Evolutionary conservation across 768 basidiomycete species (phyloP).

Genomic region (Lentinus brumalis): DNA sequence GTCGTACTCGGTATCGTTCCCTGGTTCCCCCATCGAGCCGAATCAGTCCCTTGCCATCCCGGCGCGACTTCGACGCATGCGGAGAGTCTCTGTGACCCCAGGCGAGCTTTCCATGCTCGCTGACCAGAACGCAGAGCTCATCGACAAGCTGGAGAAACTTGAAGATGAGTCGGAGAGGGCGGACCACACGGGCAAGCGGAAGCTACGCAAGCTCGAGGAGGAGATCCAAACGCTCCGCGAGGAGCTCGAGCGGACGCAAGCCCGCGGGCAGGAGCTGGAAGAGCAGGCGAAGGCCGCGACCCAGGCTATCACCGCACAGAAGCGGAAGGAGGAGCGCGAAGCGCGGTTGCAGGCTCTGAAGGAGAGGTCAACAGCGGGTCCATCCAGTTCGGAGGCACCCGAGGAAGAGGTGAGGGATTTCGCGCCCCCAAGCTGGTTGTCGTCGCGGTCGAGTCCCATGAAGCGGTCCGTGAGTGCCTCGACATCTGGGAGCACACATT

Average conservation of each 20-base stretch:
- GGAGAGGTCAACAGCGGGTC: conserved; percentile 23
- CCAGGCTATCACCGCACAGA: conserved; percentile 28
- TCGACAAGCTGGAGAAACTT: conserved; percentile 72
- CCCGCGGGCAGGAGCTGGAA: conserved; percentile 70
- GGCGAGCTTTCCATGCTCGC: conserved; percentile 70
- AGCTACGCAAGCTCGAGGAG: conserved; percentile 72
- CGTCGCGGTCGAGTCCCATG: conserved; percentile 10
- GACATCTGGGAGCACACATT: background rate
- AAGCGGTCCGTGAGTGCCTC: conserved; percentile 1
- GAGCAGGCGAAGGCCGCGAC: conserved; percentile 53
- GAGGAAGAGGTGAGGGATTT: conserved; percentile 26
- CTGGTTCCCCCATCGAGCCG: conserved; percentile 5
- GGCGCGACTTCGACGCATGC: conserved; percentile 23
- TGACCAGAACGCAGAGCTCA: conserved; percentile 83
- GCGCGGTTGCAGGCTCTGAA: conserved; percentile 54
- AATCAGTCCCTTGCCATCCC: conserved; percentile 8
- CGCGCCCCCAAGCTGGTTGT: conserved; percentile 27
- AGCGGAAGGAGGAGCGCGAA: conserved; percentile 48
- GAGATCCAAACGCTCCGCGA: conserved; percentile 76
- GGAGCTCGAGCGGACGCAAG: conserved; percentile 77
- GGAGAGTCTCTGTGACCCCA: conserved; percentile 64
- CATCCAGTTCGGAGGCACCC: conserved; percentile 5
- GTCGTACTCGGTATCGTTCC: conserved; percentile 13
- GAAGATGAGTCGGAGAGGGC: conserved; percentile 68
- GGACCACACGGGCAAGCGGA: conserved; percentile 68